phyloP scores from a whole-genome alignment of 805 yeast species.

The Lipomyces sp. region DNA sequence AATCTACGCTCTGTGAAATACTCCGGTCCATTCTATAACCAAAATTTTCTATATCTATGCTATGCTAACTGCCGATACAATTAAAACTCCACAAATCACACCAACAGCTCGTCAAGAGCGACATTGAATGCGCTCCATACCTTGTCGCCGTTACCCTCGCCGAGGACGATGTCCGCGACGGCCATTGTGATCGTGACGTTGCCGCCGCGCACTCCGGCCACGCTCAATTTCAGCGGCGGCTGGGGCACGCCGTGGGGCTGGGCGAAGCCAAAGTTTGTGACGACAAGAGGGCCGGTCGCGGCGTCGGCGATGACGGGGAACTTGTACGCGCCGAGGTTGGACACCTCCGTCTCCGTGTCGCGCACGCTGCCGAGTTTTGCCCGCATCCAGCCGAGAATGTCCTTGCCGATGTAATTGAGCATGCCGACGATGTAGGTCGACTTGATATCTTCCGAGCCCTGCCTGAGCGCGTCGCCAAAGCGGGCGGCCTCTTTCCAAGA shows the following conservation, averaged over 20 bases:
- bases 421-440: neutral
- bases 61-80: too few species aligned
- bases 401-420: conserved; percentile 4
- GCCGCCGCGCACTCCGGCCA: conserved; percentile 9
- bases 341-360: conserved; percentile 1
- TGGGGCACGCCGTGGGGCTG: conserved; percentile 6
- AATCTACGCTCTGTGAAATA: too few species aligned
- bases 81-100: too few species aligned
- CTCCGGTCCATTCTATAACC: too few species aligned
- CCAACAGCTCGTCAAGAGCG: too few species aligned
- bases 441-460: neutral
- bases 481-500: conserved; percentile 9
- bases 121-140: too few species aligned
- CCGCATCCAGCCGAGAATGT: neutral
- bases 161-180: conserved; percentile 4
- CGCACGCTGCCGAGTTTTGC: conserved; percentile 1
- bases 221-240: conserved; percentile 5
- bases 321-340: conserved; percentile 12
- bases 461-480: neutral
- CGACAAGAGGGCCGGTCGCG: too few species aligned
- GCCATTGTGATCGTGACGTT: neutral
- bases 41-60: too few species aligned
- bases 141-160: conserved; percentile 6
- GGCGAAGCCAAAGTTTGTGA: conserved; percentile 2
- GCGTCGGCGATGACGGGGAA: neutral